Evolutionary conservation across 495 filamentous ascomycete species (phyloP).

Genomic region (Elasticomyces elasticus): DNA sequence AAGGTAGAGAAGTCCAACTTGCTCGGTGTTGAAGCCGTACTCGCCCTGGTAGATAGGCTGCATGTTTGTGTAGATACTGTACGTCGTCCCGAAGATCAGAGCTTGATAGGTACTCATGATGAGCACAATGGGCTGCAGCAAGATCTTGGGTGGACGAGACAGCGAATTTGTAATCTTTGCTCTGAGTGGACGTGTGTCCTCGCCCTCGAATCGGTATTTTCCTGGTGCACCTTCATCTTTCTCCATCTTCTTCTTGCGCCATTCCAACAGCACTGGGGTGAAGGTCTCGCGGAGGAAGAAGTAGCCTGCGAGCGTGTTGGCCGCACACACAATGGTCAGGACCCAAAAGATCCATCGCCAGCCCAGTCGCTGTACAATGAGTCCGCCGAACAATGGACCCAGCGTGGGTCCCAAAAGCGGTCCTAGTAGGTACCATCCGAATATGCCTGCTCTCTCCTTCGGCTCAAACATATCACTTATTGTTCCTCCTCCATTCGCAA

Average conservation of each 20-base stretch:
- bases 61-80: constrained; percentile 26
- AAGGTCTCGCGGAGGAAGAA: constrained; percentile 25
- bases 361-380: constrained; percentile 23
- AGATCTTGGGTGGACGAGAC: constrained; percentile 16
- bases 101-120: constrained; percentile 25
- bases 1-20: constrained; percentile 26
- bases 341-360: constrained; percentile 30
- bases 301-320: constrained; percentile 23
- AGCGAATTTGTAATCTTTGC: constrained; percentile 14
- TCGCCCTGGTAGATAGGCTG: constrained; percentile 22
- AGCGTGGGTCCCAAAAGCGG: constrained; percentile 25
- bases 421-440: constrained; percentile 26
- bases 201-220: constrained; percentile 17
- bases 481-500: constrained; percentile 27
- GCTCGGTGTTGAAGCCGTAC: constrained; percentile 25
- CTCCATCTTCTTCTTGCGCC: constrained; percentile 19
- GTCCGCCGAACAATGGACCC: constrained; percentile 24
- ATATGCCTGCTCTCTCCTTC: constrained; percentile 20
- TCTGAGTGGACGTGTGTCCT: constrained; percentile 19
- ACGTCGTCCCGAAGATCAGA: constrained; percentile 25
- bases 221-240: constrained; percentile 6
- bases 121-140: constrained; percentile 26
- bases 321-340: constrained; percentile 24
- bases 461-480: constrained; percentile 26
- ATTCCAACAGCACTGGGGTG: constrained; percentile 20